Evolutionary conservation across 768 basidiomycete genomes (phyloP).

Genomic region (Imleria badia): DNA sequence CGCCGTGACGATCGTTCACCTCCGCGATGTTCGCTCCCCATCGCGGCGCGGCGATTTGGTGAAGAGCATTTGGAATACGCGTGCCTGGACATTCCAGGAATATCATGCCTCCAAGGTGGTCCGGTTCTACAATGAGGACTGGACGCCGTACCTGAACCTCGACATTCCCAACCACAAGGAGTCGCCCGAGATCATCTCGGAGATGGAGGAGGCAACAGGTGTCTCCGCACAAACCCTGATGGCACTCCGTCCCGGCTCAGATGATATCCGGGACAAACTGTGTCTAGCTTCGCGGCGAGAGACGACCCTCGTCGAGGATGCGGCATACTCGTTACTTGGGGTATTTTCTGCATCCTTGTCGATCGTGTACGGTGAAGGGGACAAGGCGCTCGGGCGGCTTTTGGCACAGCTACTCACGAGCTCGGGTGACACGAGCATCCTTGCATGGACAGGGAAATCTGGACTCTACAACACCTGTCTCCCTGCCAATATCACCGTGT

Average conservation of each 20-base stretch:
- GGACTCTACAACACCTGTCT: conserved; percentile 1
- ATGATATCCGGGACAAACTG: conserved; percentile 1
- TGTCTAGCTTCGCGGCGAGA: conserved; percentile 1
- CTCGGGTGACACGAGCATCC: conserved; percentile 5
- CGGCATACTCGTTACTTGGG: conserved; percentile 6
- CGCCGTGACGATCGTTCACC: conserved; percentile 1
- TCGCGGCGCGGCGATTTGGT: neutral
- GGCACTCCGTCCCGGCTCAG: neutral
- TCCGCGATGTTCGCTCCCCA: neutral
- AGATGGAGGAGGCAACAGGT: conserved; percentile 5
- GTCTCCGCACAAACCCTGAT: neutral
- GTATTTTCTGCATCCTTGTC: neutral
- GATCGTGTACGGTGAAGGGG: conserved; percentile 1
- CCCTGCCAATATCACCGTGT: neutral
- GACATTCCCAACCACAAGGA: conserved; percentile 5
- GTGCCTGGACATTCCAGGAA: conserved; percentile 6
- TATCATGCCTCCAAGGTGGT: conserved; percentile 6
- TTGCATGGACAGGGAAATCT: conserved; percentile 3
- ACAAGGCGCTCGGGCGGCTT: conserved; percentile 1
- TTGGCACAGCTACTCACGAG: conserved; percentile 1
- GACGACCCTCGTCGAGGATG: conserved; percentile 1
- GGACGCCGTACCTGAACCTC: neutral
- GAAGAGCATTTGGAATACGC: conserved; percentile 1
- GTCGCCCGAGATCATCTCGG: conserved; percentile 1
- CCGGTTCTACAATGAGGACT: conserved; percentile 1